Evolutionary conservation across 2,329 filamentous ascomycete species (phyloP).

Genomic region (Stenocarpella maydis): DNA sequence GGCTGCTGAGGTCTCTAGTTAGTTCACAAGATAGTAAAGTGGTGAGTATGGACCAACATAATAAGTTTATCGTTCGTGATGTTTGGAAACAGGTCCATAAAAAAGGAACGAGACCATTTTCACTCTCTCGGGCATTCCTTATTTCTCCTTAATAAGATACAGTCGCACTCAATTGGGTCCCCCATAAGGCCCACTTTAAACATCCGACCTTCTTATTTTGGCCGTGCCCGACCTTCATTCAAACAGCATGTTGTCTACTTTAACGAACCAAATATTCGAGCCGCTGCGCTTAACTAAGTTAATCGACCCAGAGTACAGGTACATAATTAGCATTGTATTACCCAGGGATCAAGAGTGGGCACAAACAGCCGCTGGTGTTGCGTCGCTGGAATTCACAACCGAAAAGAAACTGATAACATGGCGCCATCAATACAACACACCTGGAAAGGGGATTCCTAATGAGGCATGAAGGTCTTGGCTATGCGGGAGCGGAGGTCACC

Average conservation of each 20-base stretch:
- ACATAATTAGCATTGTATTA: not conserved
- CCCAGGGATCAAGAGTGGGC: not conserved
- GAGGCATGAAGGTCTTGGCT: constrained; percentile 15
- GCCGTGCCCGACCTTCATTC: not conserved
- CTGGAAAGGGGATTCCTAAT: constrained; percentile 4
- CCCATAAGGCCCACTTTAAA: not conserved
- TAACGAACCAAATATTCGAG: not conserved
- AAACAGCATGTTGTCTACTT: not conserved
- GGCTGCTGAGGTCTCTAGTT: not conserved
- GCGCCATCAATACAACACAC: constrained; percentile 10
- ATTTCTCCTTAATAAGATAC: not conserved
- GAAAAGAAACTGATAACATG: not conserved
- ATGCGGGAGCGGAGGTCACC: not conserved
- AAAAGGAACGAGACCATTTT: no score
- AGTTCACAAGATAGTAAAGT: no score
- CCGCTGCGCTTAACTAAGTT: not conserved
- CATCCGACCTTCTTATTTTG: not conserved
- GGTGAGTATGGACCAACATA: no score
- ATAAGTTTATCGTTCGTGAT: not conserved
- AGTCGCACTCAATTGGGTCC: not conserved
- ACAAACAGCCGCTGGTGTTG: not conserved
- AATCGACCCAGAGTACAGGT: not conserved
- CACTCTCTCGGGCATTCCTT: not conserved
- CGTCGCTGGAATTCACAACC: not conserved
- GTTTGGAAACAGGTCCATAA: no score